Evolutionary conservation across 1,284 basidiomycete species (phyloP).

Genomic region (Ganoderma lucidum): DNA sequence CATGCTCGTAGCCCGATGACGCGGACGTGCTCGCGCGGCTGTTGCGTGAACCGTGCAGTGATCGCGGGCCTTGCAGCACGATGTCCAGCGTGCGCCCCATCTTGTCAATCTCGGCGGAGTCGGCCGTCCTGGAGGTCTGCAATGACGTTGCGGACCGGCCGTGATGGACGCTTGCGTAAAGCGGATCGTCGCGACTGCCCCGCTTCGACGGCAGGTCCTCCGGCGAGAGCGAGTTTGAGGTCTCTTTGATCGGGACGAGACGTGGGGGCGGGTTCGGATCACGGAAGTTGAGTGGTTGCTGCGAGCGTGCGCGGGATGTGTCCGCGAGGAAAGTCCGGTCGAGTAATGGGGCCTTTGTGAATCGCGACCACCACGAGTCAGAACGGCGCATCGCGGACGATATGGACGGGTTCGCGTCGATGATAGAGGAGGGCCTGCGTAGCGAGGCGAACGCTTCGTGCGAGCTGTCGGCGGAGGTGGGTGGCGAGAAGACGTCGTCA

Average conservation of each 20-base stretch:
- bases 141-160: conserved; percentile 38
- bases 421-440: conserved; percentile 48
- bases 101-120: conserved; percentile 71
- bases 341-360: conserved; percentile 51
- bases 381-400: conserved; percentile 46
- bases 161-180: conserved; percentile 36
- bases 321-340: conserved; percentile 45
- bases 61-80: conserved; percentile 59
- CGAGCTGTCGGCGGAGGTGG: conserved; percentile 28
- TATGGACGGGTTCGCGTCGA: conserved; percentile 47
- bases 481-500: conserved; percentile 13
- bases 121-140: conserved; percentile 49
- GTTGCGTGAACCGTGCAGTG: conserved; percentile 39
- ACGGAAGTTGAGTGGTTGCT: conserved; percentile 57
- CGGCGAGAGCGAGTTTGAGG: conserved; percentile 39
- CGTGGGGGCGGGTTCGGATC: conserved; percentile 77
- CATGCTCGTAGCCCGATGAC: conserved; percentile 17
- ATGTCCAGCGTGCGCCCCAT: conserved; percentile 74
- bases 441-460: conserved; percentile 36
- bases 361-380: conserved; percentile 56
- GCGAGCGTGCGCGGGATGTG: conserved; percentile 22
- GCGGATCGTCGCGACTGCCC: conserved; percentile 21
- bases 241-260: conserved; percentile 64
- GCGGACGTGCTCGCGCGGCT: conserved; percentile 31
- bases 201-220: conserved; percentile 20